phyloP scores from a whole-genome alignment of 352 stramenopile genomes.

The Globisporangium irregulare region DNA sequence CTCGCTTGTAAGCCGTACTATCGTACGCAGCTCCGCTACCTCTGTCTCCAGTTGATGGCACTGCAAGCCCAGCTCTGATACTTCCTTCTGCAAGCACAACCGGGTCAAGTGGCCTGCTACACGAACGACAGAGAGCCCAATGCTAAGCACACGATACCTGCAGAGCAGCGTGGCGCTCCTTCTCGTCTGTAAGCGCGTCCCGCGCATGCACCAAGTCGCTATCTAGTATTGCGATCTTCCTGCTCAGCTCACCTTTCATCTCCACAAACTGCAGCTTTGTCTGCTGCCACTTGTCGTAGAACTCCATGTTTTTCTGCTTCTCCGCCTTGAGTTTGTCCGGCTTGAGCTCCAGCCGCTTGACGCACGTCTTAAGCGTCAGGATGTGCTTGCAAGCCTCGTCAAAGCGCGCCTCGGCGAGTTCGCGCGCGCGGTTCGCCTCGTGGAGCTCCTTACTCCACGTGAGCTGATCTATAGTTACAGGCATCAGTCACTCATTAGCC shows the following conservation, averaged over 20 bases:
- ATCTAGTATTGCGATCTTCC: slow-evolving; percentile 24
- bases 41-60: slow-evolving; percentile 25
- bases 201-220: slow-evolving; percentile 24
- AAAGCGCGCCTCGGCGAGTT: slow-evolving; percentile 21
- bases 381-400: slow-evolving; percentile 45
- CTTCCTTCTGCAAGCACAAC: slow-evolving; percentile 16
- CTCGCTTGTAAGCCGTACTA: slow-evolving; percentile 23
- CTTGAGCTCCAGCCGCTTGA: slow-evolving; percentile 26
- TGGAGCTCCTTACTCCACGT: slow-evolving; percentile 12
- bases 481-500: background rate
- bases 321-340: slow-evolving; percentile 13
- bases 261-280: slow-evolving; percentile 24
- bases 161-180: slow-evolving; percentile 7
- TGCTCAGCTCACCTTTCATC: slow-evolving; percentile 26
- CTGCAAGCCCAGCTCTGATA: slow-evolving; percentile 18
- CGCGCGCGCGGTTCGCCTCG: slow-evolving; percentile 16
- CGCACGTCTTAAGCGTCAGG: slow-evolving; percentile 33
- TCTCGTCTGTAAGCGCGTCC: slow-evolving; percentile 15
- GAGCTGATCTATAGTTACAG: slow-evolving; percentile 8
- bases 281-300: slow-evolving; percentile 25
- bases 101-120: background rate
- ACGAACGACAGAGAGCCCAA: background rate
- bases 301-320: slow-evolving; percentile 15
- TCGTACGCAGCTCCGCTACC: slow-evolving; percentile 21
- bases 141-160: slow-evolving; percentile 20